Evolutionary conservation across 768 basidiomycete genomes (phyloP).

Genomic region (Rhodocollybia butyracea): DNA sequence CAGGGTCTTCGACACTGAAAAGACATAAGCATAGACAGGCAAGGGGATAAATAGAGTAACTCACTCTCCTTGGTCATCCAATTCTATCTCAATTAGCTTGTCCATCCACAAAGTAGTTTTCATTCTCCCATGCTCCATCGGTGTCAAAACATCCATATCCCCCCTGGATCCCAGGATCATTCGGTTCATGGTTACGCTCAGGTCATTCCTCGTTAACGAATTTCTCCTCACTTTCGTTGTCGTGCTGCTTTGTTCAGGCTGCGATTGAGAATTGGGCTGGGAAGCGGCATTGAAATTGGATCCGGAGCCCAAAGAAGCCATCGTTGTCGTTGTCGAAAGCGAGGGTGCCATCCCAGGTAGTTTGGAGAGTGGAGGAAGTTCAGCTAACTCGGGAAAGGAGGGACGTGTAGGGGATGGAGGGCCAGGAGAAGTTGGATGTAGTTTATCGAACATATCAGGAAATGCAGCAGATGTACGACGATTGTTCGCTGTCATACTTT

Average conservation of each 20-base stretch:
- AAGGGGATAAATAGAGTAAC: conserved; percentile 17
- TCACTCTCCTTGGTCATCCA: conserved; percentile 50
- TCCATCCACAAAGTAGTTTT: conserved; percentile 75
- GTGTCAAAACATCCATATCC: conserved; percentile 39
- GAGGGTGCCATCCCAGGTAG: conserved; percentile 52
- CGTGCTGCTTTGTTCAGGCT: conserved; percentile 18
- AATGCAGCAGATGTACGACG: conserved; percentile 38
- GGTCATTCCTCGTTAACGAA: conserved; percentile 50
- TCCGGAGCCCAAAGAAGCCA: conserved; percentile 31
- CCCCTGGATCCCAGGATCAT: conserved; percentile 56
- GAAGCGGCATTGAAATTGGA: conserved; percentile 7
- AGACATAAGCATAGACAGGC: background rate
- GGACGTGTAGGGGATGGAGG: conserved; percentile 32
- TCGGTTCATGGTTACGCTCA: conserved; percentile 61
- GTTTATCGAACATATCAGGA: conserved; percentile 29
- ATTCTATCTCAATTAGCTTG: conserved; percentile 46
- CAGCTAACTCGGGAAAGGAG: conserved; percentile 34
- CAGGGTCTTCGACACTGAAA: conserved; percentile 39
- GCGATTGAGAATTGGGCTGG: background rate
- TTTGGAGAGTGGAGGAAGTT: conserved; percentile 42
- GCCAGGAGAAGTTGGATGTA: conserved; percentile 35
- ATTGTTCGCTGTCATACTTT: conserved; percentile 33
- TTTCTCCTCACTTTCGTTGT: conserved; percentile 34
- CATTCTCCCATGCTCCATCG: conserved; percentile 62
- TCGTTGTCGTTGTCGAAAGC: conserved; percentile 48